Conservation (phyloP, 1,284 basidiomycete species). For the Melampsora occidentalis region DNA sequence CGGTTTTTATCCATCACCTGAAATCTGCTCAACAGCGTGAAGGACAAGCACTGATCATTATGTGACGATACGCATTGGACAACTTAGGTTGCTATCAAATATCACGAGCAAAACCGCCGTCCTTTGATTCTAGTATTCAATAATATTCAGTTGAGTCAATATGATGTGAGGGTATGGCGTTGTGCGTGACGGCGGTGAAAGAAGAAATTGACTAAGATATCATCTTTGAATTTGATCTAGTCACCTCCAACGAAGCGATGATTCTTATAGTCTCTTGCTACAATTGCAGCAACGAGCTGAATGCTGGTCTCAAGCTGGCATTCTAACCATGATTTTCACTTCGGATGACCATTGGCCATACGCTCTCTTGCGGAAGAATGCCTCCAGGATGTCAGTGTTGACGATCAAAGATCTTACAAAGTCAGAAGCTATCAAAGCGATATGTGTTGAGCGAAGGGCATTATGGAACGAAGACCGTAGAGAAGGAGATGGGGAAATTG, state of each 20-base stretch:
- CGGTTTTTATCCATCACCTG: neutral
- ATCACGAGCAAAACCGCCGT: constrained; percentile 21
- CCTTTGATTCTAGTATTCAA: constrained; percentile 39
- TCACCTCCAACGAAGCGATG: constrained; percentile 33
- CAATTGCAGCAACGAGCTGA: constrained; percentile 41
- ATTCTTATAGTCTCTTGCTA: constrained; percentile 34
- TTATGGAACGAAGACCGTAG: constrained; percentile 29
- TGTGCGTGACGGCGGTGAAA: neutral
- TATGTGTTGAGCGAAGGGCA: constrained; percentile 30
- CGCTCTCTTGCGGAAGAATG: constrained; percentile 18
- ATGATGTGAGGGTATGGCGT: neutral
- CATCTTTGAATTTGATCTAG: constrained; percentile 1
- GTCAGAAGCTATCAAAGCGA: constrained; percentile 27
- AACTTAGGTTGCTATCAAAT: constrained; percentile 37
- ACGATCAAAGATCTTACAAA: constrained; percentile 34
- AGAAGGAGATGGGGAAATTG: constrained; percentile 24
- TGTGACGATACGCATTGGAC: too few relatives aligned
- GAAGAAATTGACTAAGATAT: neutral
- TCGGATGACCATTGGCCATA: constrained; percentile 45
- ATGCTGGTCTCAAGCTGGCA: constrained; percentile 40
- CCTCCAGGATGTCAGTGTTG: constrained; percentile 33
- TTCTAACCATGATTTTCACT: constrained; percentile 39
- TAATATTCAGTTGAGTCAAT: constrained; percentile 39
- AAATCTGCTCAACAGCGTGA: neutral
- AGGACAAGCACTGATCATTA: too few relatives aligned